These are phyloP conservation scores for Recurvomyces mirabilis DNA, from an alignment of 495 filamentous ascomycete species.

Conservation along the genomic window DNA sequence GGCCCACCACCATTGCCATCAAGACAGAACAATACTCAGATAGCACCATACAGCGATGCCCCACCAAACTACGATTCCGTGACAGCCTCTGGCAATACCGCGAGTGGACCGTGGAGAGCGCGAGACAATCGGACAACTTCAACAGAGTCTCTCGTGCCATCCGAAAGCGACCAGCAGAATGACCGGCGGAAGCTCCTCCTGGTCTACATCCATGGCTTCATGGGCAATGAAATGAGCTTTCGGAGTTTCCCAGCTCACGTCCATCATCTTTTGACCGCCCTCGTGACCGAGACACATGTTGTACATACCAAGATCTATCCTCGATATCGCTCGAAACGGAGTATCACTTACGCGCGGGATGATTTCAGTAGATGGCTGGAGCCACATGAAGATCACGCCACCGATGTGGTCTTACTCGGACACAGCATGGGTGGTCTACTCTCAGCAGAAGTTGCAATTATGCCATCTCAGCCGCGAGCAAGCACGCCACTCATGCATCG, in stretches of 20 bases:
- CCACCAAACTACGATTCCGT: slow-evolving; percentile 12
- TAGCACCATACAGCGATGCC: not conserved
- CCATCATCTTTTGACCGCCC: slow-evolving; percentile 60
- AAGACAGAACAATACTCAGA: not conserved
- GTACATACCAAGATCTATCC: slow-evolving; percentile 90
- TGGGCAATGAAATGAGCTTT: slow-evolving; percentile 82
- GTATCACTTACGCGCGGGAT: slow-evolving; percentile 60
- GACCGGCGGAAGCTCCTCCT: slow-evolving; percentile 57
- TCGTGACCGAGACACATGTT: slow-evolving; percentile 58
- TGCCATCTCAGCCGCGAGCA: slow-evolving; percentile 33
- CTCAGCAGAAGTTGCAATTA: slow-evolving; percentile 64
- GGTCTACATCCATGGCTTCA: slow-evolving; percentile 77
- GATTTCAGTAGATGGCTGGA: slow-evolving; percentile 76
- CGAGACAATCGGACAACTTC: slow-evolving; percentile 53
- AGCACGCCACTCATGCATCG: slow-evolving; percentile 50
- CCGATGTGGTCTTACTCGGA: slow-evolving; percentile 75
- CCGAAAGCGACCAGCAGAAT: slow-evolving; percentile 31
- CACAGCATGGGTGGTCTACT: slow-evolving; percentile 88
- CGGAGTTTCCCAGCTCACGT: slow-evolving; percentile 79
- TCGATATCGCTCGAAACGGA: slow-evolving; percentile 70
- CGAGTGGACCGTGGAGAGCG: slow-evolving; percentile 22
- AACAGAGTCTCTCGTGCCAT: slow-evolving; percentile 49
- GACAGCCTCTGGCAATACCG: not conserved
- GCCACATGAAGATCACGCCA: slow-evolving; percentile 60
- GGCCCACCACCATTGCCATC: not conserved